Conservation (phyloP, 306 rosid genomes). For the Fragaria iinumae region DNA sequence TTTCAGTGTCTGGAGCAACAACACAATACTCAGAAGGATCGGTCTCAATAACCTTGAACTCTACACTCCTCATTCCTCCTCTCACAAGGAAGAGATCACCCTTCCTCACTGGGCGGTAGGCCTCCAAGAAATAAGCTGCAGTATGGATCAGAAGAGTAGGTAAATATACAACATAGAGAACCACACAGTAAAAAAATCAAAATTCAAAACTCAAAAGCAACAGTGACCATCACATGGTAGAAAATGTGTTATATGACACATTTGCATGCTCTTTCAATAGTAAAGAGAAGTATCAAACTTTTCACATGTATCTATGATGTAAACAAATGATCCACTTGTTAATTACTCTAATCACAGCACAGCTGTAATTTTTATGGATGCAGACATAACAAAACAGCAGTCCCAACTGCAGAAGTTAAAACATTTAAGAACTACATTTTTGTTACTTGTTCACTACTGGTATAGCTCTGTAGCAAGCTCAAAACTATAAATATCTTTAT, state of each 20-base stretch:
- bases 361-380: background rate
- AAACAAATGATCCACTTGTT: background rate
- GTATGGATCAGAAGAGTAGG: conserved; percentile 15
- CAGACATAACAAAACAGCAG: background rate
- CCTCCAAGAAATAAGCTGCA: conserved; percentile 93
- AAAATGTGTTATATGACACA: background rate
- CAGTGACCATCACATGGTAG: background rate
- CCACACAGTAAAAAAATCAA: too few relatives aligned
- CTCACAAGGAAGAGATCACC: conserved; percentile 93
- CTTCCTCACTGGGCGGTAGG: conserved; percentile 91
- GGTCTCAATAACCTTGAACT: conserved; percentile 94
- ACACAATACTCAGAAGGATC: conserved; percentile 93
- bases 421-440: background rate
- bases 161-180: conserved; percentile 13
- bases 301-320: background rate
- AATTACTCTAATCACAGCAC: background rate
- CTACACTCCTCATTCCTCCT: conserved; percentile 99
- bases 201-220: background rate
- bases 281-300: background rate
- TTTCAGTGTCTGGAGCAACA: conserved; percentile 98
- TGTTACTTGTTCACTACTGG: background rate
- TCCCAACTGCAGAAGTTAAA: background rate
- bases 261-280: background rate
- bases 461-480: background rate
- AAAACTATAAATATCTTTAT: background rate